phyloP scores from a whole-genome alignment of 441 rosid genomes.

The Omphalea diandra region DNA sequence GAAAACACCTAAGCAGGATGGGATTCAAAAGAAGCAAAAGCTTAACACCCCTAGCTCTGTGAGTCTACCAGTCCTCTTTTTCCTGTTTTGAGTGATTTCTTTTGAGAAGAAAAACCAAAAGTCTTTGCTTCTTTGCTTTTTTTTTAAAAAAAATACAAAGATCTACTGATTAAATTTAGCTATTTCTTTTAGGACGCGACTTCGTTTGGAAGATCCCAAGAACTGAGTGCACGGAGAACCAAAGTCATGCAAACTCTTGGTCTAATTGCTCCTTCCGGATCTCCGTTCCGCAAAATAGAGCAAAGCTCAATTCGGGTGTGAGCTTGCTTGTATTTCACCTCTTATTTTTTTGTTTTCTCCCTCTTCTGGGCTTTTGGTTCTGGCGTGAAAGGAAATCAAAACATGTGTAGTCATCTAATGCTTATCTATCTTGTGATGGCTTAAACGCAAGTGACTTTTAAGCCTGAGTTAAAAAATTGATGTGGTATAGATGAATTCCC shows the following conservation, averaged over 20 bases:
- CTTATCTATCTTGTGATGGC: slow-evolving; percentile 3
- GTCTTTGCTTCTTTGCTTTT: neutral
- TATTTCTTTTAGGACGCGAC: slow-evolving; percentile 26
- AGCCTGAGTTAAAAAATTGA: neutral
- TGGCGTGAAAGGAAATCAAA: neutral
- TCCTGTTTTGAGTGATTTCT: slow-evolving; percentile 11
- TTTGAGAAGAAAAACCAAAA: neutral
- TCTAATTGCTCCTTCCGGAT: slow-evolving; percentile 56
- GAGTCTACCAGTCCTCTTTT: slow-evolving; percentile 17
- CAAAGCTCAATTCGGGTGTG: neutral
- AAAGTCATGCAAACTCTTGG: slow-evolving; percentile 69
- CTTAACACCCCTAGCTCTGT: slow-evolving; percentile 23
- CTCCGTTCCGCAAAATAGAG: slow-evolving; percentile 41
- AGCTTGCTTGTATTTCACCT: neutral
- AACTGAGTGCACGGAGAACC: slow-evolving; percentile 39
- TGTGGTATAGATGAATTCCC: neutral
- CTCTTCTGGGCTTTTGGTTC: neutral
- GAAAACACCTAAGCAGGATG: slow-evolving; percentile 14
- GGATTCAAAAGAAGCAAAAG: slow-evolving; percentile 12
- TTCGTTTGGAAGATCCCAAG: slow-evolving; percentile 30
- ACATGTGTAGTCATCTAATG: neutral
- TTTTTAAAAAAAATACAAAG: neutral
- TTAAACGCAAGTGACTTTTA: neutral
- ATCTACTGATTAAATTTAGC: slow-evolving; percentile 4
- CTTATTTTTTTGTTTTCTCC: neutral